A percentile compares a stretch with the other conserved stretches of the same genome.
Evolutionary conservation across 805 yeast species (phyloP).

Genomic region (Wickerhamiella shivajii): DNA sequence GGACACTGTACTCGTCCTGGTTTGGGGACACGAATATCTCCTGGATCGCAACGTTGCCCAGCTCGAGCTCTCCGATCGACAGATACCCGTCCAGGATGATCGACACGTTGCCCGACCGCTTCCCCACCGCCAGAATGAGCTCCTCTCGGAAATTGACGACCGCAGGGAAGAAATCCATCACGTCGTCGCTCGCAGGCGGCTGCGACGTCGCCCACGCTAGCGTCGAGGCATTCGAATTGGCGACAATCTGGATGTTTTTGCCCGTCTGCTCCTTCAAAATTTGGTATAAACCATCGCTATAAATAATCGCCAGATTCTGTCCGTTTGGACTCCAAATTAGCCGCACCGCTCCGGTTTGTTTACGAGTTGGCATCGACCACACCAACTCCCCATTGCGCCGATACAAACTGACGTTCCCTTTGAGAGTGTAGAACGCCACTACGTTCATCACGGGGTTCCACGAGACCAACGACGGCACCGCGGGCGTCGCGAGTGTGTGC

Average conservation of each 20-base stretch:
- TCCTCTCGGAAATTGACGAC: conserved; percentile 17
- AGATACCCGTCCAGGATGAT: conserved; percentile 26
- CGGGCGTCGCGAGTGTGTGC: conserved; percentile 4
- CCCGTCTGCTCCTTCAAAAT: conserved; percentile 37
- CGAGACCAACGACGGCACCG: conserved; percentile 1
- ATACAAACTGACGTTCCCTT: conserved; percentile 10
- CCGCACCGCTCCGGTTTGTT: conserved; percentile 2
- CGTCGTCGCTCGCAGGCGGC: conserved; percentile 3
- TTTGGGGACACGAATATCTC: conserved; percentile 3
- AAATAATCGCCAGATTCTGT: conserved; percentile 30
- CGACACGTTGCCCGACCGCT: conserved; percentile 16
- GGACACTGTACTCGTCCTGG: conserved; percentile 7
- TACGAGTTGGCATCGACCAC: conserved; percentile 15
- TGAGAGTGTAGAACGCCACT: conserved; percentile 10
- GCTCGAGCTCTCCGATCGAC: conserved; percentile 18
- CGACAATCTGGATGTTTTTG: conserved; percentile 21
- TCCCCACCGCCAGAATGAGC: conserved; percentile 22
- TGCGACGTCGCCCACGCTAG: conserved; percentile 14
- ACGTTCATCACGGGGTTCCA: conserved; percentile 7
- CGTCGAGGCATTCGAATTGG: conserved; percentile 6
- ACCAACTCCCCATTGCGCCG: conserved; percentile 18
- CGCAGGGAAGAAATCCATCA: background rate
- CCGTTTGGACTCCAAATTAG: conserved; percentile 30
- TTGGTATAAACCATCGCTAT: conserved; percentile 30
- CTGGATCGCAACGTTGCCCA: conserved; percentile 7